Percentiles rank a stretch among this genome's conserved stretches.
phyloP scores from a whole-genome alignment of 208 protist genomes.

The Novymonas esmeraldas region DNA sequence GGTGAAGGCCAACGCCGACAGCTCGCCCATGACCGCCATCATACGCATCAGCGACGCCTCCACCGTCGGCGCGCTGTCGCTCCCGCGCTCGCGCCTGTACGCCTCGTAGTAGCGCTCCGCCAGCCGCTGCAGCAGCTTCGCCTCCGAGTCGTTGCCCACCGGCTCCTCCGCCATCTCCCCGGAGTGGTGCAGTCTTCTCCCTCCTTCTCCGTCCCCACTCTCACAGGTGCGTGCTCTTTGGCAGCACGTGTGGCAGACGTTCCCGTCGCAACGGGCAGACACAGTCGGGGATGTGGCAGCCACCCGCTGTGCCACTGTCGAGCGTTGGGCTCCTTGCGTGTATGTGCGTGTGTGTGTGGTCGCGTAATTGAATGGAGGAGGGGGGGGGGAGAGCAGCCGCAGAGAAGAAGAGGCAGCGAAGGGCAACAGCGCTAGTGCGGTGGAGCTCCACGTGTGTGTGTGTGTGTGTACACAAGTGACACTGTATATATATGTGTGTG shows the following conservation, averaged over 20 bases:
- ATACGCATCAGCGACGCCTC: conserved; percentile 70
- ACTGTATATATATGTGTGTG: no score
- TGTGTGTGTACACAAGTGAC: no score
- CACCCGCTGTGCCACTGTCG: background rate
- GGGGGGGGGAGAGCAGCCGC: background rate
- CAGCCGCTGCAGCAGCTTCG: conserved; percentile 51
- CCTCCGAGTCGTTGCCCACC: conserved; percentile 4
- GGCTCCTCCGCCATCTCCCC: conserved; percentile 2
- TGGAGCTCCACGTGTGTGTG: no score
- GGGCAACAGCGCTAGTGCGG: no score
- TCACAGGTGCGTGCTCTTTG: no score
- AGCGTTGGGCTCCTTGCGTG: background rate
- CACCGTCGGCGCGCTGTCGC: conserved; percentile 33
- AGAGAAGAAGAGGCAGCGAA: background rate
- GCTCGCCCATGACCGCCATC: conserved; percentile 76
- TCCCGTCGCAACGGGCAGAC: no score
- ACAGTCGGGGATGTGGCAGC: background rate
- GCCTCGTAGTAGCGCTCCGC: conserved; percentile 51
- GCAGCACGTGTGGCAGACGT: no score
- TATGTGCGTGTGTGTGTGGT: background rate
- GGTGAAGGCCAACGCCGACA: conserved; percentile 58
- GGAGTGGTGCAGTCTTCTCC: no score
- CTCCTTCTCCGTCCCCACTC: no score
- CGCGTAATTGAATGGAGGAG: background rate
- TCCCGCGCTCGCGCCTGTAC: conserved; percentile 39